These are phyloP conservation scores for Prunus fruticosa DNA, from an alignment of 306 rosid species.

Conservation along the genomic window DNA sequence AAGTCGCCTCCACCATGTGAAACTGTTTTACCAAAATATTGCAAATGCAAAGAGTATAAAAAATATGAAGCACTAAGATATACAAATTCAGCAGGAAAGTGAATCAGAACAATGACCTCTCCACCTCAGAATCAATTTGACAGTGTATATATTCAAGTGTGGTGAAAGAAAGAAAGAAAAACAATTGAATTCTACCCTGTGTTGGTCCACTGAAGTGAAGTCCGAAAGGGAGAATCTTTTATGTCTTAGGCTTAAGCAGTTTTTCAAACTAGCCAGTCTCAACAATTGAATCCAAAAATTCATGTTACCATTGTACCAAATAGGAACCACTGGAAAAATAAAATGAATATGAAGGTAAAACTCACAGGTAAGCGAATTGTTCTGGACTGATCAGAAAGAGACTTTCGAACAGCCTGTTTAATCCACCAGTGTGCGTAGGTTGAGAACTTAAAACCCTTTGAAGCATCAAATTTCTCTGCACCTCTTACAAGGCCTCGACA, in stretches of 20 bases:
- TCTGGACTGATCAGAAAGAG: slow-evolving; percentile 85
- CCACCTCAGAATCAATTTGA: background rate
- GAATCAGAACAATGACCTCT: background rate
- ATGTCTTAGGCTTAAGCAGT: no score
- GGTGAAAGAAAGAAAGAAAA: background rate
- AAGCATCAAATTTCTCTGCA: slow-evolving; percentile 88
- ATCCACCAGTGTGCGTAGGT: slow-evolving; percentile 99
- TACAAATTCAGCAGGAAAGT: background rate
- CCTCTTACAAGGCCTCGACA: slow-evolving; percentile 95
- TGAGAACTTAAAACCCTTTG: slow-evolving; percentile 97
- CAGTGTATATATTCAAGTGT: background rate
- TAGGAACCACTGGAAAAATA: background rate
- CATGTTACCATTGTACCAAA: background rate
- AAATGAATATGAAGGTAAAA: slow-evolving; percentile 16
- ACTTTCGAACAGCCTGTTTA: slow-evolving; percentile 85
- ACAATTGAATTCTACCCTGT: background rate
- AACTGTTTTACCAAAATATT: slow-evolving; percentile 51
- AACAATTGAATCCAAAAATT: background rate
- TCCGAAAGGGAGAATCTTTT: background rate
- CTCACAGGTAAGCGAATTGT: slow-evolving; percentile 94
- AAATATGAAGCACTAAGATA: background rate
- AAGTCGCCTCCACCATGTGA: slow-evolving; percentile 95
- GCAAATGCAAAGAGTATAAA: slow-evolving; percentile 13
- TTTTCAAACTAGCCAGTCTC: no score
- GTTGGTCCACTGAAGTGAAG: background rate